Evolutionary conservation across 331 rosid genomes (phyloP).

Genomic region (Cydonia oblonga): DNA sequence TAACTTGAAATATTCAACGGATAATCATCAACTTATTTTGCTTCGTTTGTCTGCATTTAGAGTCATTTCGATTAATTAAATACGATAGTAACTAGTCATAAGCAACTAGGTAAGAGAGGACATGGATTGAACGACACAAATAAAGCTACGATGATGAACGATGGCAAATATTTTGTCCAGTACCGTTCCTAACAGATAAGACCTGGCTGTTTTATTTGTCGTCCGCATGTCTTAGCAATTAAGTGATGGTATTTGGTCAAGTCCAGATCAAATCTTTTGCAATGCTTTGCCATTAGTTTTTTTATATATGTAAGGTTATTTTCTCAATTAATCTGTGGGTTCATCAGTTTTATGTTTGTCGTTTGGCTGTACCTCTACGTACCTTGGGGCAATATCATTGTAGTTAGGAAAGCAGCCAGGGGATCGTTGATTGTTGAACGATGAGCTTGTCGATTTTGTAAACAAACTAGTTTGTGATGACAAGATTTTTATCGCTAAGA

Average conservation of each 20-base stretch:
- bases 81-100: constrained; percentile 16
- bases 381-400: neutral
- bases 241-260: neutral
- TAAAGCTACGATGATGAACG: neutral
- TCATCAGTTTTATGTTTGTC: neutral
- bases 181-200: neutral
- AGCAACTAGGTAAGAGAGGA: neutral
- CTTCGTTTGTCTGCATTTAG: neutral
- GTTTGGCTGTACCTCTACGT: neutral
- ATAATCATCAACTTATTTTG: neutral
- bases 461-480: neutral
- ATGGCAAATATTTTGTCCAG: neutral
- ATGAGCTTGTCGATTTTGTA: neutral
- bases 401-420: neutral
- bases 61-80: neutral
- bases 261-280: neutral
- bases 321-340: neutral
- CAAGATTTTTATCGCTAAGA: neutral
- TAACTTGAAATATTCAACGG: too few species aligned
- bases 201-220: neutral
- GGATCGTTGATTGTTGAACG: neutral
- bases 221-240: neutral
- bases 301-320: neutral
- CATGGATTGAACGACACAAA: constrained; percentile 18
- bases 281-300: neutral